Conservation (phyloP, 345 rosid genomes). For the Rhodamnia rubescens region DNA sequence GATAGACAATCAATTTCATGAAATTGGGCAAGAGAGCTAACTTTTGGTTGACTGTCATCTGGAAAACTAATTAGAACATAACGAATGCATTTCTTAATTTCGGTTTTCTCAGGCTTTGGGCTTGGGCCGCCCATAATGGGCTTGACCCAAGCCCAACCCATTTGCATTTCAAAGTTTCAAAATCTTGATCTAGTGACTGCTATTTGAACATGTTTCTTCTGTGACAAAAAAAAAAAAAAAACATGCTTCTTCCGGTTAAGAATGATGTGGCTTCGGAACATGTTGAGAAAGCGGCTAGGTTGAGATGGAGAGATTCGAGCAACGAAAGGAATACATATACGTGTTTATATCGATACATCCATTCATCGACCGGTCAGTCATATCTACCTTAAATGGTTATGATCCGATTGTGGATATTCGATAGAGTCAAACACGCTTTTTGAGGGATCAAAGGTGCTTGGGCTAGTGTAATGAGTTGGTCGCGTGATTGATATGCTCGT, state of each 20-base stretch:
- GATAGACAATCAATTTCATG: neutral
- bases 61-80: neutral
- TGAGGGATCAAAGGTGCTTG: neutral
- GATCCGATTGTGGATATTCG: neutral
- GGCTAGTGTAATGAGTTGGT: neutral
- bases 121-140: neutral
- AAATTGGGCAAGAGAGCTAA: neutral
- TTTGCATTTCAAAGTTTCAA: neutral
- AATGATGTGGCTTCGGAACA: neutral
- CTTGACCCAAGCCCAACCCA: neutral
- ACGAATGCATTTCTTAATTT: neutral
- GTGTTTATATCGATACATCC: neutral
- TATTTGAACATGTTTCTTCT: neutral
- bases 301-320: neutral
- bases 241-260: neutral
- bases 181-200: neutral
- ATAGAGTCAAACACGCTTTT: neutral
- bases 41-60: neutral
- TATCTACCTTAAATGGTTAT: neutral
- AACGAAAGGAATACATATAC: neutral
- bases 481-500: neutral
- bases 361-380: neutral
- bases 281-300: neutral
- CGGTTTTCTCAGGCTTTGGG: neutral
- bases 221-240: too few relatives aligned